phyloP scores from a whole-genome alignment of 192 early-diverging fungal genomes.

The Chytriomyces sp. region DNA sequence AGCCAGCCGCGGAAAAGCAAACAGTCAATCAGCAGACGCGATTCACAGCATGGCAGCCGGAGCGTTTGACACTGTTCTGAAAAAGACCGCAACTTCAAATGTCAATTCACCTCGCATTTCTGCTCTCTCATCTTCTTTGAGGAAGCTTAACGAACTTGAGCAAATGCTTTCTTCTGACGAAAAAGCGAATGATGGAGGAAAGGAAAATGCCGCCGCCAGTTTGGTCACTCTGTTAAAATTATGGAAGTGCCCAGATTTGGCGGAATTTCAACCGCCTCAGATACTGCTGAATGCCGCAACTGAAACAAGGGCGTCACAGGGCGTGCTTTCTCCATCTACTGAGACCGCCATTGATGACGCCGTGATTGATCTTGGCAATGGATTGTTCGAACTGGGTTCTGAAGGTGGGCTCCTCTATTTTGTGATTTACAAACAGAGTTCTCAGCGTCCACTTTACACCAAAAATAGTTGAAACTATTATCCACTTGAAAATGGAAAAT shows the following conservation, averaged over 20 bases:
- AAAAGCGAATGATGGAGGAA: not conserved
- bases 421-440: not conserved
- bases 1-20: not conserved
- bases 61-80: not conserved
- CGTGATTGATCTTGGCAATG: conserved; percentile 49
- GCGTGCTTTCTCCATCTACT: not conserved
- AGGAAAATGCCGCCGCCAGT: not conserved
- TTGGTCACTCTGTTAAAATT: conserved; percentile 15
- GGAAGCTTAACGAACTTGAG: conserved; percentile 13
- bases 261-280: conserved; percentile 51
- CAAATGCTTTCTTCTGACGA: not conserved
- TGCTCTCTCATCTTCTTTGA: conserved; percentile 27
- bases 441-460: not conserved
- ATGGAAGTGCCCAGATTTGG: conserved; percentile 43
- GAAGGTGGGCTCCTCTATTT: conserved; percentile 35
- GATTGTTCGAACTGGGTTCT: conserved; percentile 45
- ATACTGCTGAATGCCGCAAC: conserved; percentile 17
- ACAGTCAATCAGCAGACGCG: not conserved
- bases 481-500: conserved; percentile 47
- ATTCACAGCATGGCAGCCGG: not conserved
- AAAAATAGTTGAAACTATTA: conserved; percentile 41
- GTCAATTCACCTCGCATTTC: conserved; percentile 11
- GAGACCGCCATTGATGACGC: conserved; percentile 38
- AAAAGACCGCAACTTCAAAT: not conserved
- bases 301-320: not conserved